Evolutionary conservation across 2,329 filamentous ascomycete genomes (phyloP), one percentile per base, ranked within the genome.

Genomic region (Penicillium sp.): DNA sequence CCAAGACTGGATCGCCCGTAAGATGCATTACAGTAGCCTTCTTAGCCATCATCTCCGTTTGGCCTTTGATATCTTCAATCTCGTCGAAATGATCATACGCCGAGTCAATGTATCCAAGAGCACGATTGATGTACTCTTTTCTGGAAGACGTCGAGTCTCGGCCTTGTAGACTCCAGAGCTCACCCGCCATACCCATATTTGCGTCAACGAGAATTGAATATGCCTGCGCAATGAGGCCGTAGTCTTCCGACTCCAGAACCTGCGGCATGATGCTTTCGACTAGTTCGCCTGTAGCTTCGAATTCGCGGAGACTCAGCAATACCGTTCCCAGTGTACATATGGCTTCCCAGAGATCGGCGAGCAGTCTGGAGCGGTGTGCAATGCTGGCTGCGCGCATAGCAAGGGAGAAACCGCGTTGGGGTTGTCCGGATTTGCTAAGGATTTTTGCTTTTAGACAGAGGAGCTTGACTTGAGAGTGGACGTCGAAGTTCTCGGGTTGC

Each of bases 31-130:
- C 81, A 47, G 85, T 85, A 3, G 89, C 87, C 73, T 90, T 92
- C 78, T 94, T 94, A 18, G 88, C 87, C 75, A 92, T 82, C 78
- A 89, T 85, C 71, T 91, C 88, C 66, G 89, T 87, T 73, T 90
- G 87, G 50, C 84, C 85, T n/a, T 78, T 74, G 13, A 86, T 74
- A 67, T 89, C 89, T 67, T 89, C 85, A 13, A 90, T 77, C 43
- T 78, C 80, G 39, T 84, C 82, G 68, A 84, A 95, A 58, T 86
- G 81, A 50, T 74, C 76, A 61, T 86, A 84, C 0, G 87, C 83
- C 57, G 77, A 81, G 51, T 88, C 84, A 44, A 89, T 78, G 29
- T 85, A 83, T 35, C 79, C 79, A 49, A 84, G 67, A 0, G 85
- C 86, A 50, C 79, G 78, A 7, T 79, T 81, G 64, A 89, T 70